These are phyloP conservation scores for Candida boidinii DNA, from an alignment of 805 yeast species.

Conservation along the genomic window DNA sequence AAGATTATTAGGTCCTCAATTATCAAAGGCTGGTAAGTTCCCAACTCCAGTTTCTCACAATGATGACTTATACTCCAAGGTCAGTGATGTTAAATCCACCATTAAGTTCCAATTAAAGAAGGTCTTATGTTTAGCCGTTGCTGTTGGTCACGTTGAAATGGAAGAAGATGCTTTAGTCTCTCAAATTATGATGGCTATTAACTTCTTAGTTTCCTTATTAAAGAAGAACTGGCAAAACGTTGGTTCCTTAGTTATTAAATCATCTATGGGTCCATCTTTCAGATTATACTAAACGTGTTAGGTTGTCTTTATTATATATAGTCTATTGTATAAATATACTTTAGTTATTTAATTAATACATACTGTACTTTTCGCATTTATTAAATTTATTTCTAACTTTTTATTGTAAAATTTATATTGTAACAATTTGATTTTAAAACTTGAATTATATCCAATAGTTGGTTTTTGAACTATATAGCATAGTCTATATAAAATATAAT, in stretches of 20 bases:
- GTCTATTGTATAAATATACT: no score
- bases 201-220: slow-evolving; percentile 97
- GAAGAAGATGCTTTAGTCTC: slow-evolving; percentile 91
- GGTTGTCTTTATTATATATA: background rate
- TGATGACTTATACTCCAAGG: slow-evolving; percentile 95
- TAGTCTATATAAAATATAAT: no score
- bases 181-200: slow-evolving; percentile 97
- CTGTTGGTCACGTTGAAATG: slow-evolving; percentile 99
- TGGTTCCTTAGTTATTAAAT: slow-evolving; percentile 97
- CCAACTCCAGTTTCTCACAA: slow-evolving; percentile 99
- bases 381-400: background rate
- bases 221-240: slow-evolving; percentile 99
- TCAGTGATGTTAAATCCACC: slow-evolving; percentile 96
- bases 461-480: no score
- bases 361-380: no score
- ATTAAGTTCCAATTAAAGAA: slow-evolving; percentile 99
- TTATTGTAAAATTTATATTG: no score
- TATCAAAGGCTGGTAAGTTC: slow-evolving; percentile 99
- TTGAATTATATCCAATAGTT: no score
- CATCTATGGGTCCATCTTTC: slow-evolving; percentile 99
- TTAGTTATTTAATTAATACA: slow-evolving; percentile 1
- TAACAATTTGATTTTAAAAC: no score
- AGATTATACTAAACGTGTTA: slow-evolving; percentile 79
- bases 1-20: slow-evolving; percentile 99
- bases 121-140: slow-evolving; percentile 99